Conservation (phyloP, 208 protist species). For the Tetramitus jugosus region DNA sequence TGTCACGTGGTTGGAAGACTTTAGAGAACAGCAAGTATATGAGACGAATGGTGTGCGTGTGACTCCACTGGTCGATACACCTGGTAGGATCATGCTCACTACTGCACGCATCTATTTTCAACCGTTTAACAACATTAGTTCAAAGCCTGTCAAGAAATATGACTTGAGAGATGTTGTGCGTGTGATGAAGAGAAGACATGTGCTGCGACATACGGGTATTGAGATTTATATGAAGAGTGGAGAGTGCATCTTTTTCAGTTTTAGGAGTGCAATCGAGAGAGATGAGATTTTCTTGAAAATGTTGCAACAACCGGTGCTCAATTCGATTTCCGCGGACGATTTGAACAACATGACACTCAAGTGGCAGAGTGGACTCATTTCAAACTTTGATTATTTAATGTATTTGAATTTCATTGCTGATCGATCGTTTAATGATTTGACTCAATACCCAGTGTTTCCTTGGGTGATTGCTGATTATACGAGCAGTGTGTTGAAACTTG, state of each 20-base stretch:
- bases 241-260: background rate
- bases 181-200: slow-evolving; percentile 13
- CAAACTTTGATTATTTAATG: slow-evolving; percentile 61
- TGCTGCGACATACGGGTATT: slow-evolving; percentile 17
- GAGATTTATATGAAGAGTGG: slow-evolving; percentile 19
- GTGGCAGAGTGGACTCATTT: slow-evolving; percentile 48
- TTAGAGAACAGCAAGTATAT: slow-evolving; percentile 24
- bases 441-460: slow-evolving; percentile 80
- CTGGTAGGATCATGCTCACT: slow-evolving; percentile 36
- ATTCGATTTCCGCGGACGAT: slow-evolving; percentile 1
- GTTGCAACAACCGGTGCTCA: background rate
- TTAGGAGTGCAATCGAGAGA: background rate
- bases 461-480: slow-evolving; percentile 82
- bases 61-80: slow-evolving; percentile 31
- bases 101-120: slow-evolving; percentile 47
- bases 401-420: slow-evolving; percentile 51
- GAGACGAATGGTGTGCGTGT: slow-evolving; percentile 22
- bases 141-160: slow-evolving; percentile 46
- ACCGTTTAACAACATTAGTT: slow-evolving; percentile 50
- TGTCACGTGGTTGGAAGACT: slow-evolving; percentile 19
- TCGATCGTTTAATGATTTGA: slow-evolving; percentile 54
- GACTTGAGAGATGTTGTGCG: slow-evolving; percentile 26
- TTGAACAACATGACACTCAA: slow-evolving; percentile 22
- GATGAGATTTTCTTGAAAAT: slow-evolving; percentile 4
- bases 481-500: slow-evolving; percentile 50